phyloP scores from a whole-genome alignment of 1,284 basidiomycete species.

The Boletellus deceptivus region DNA sequence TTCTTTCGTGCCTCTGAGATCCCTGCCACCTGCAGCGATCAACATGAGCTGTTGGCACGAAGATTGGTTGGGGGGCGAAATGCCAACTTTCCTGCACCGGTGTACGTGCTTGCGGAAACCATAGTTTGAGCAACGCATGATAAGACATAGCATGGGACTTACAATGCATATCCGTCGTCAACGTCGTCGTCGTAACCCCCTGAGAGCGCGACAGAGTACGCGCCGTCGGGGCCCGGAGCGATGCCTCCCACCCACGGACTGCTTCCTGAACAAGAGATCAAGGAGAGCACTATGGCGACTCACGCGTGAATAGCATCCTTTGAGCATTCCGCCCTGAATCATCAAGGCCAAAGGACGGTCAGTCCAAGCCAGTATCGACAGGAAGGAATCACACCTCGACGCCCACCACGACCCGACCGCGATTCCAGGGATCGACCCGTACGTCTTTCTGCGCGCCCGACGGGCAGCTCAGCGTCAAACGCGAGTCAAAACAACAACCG shows the following conservation, averaged over 20 bases:
- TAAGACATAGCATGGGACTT: slow-evolving; percentile 33
- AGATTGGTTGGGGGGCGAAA: neutral
- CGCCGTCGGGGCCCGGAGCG: slow-evolving; percentile 60
- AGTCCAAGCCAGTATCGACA: too few species aligned
- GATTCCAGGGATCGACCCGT: slow-evolving; percentile 64
- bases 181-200: slow-evolving; percentile 86
- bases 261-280: neutral
- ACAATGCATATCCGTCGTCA: slow-evolving; percentile 79
- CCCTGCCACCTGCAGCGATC: slow-evolving; percentile 61
- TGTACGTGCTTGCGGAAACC: slow-evolving; percentile 56
- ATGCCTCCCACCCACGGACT: slow-evolving; percentile 81
- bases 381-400: slow-evolving; percentile 39
- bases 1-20: slow-evolving; percentile 74
- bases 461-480: neutral
- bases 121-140: neutral
- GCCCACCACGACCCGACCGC: slow-evolving; percentile 82
- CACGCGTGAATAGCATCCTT: slow-evolving; percentile 74
- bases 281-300: slow-evolving; percentile 25
- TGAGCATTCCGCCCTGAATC: slow-evolving; percentile 59
- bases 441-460: slow-evolving; percentile 23
- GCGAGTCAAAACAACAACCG: slow-evolving; percentile 2
- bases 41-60: neutral
- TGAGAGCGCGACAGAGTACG: slow-evolving; percentile 76
- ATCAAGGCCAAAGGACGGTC: neutral
- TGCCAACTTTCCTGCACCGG: slow-evolving; percentile 57